A percentile compares a stretch with the other conserved stretches of the same genome.
Conservation (phyloP, 352 stramenopile genomes). For the Pythium rhizo-oryzae region DNA sequence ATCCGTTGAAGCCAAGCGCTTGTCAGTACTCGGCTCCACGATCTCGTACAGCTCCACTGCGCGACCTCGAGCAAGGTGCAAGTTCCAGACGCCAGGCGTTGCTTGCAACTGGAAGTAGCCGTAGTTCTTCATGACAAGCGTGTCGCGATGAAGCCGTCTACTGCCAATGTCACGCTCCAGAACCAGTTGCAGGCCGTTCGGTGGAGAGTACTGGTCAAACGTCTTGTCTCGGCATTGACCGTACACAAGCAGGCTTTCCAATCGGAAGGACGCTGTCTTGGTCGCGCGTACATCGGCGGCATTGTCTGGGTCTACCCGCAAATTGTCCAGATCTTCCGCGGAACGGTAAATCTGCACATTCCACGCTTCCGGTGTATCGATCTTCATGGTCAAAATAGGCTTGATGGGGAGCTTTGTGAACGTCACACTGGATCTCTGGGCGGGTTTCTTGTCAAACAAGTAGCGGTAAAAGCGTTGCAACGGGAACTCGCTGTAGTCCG, state of each 20-base stretch:
- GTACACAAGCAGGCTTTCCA: slow-evolving; percentile 92
- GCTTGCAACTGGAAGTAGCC: slow-evolving; percentile 99
- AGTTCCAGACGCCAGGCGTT: slow-evolving; percentile 94
- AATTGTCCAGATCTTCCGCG: slow-evolving; percentile 91
- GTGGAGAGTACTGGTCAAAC: slow-evolving; percentile 75
- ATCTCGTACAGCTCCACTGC: slow-evolving; percentile 82
- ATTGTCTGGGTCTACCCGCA: slow-evolving; percentile 77
- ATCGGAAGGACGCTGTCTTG: slow-evolving; percentile 74
- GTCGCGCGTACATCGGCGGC: slow-evolving; percentile 52
- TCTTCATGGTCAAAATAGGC: slow-evolving; percentile 92
- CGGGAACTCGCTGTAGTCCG: slow-evolving; percentile 87
- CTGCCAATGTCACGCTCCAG: slow-evolving; percentile 76
- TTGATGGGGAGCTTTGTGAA: slow-evolving; percentile 86
- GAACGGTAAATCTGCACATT: slow-evolving; percentile 87
- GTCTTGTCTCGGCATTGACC: slow-evolving; percentile 90
- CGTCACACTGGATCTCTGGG: slow-evolving; percentile 44
- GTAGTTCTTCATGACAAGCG: slow-evolving; percentile 99
- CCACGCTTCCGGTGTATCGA: slow-evolving; percentile 93
- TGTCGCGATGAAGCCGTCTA: slow-evolving; percentile 87
- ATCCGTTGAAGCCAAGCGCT: slow-evolving; percentile 38
- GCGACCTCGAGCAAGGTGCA: slow-evolving; percentile 88
- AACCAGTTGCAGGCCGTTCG: slow-evolving; percentile 92
- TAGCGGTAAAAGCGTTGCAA: slow-evolving; percentile 95
- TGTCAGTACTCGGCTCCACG: slow-evolving; percentile 51
- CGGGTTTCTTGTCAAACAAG: slow-evolving; percentile 67